These are phyloP conservation scores for Tylopilus intermedius DNA, from an alignment of 768 basidiomycete genomes.

Conservation along the genomic window DNA sequence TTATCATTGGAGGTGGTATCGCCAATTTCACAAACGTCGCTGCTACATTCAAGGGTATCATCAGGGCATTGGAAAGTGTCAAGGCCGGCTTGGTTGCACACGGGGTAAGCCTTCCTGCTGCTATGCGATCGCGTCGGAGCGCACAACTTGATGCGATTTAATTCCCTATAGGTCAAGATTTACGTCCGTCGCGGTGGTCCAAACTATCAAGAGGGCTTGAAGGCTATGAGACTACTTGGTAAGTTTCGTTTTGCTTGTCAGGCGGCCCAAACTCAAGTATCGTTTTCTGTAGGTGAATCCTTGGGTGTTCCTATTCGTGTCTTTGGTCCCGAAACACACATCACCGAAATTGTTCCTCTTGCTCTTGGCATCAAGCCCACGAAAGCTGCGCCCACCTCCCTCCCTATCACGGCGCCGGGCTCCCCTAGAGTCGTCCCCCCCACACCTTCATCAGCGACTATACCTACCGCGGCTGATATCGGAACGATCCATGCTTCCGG, in stretches of 20 bases:
- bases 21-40: conserved; percentile 99
- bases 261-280: not conserved
- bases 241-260: conserved; percentile 4
- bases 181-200: conserved; percentile 98
- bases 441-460: conserved; percentile 30
- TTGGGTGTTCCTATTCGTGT: conserved; percentile 96
- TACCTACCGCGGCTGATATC: conserved; percentile 43
- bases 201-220: conserved; percentile 98
- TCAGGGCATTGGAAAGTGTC: conserved; percentile 91
- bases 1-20: conserved; percentile 99
- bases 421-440: conserved; percentile 30
- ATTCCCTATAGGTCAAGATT: conserved; percentile 75
- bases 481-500: conserved; percentile 76
- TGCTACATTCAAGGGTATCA: conserved; percentile 99
- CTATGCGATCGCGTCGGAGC: not conserved
- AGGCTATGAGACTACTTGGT: conserved; percentile 94
- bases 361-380: conserved; percentile 71
- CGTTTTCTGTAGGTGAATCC: conserved; percentile 55
- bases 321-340: conserved; percentile 97
- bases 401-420: conserved; percentile 46
- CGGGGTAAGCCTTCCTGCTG: conserved; percentile 12
- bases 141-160: not conserved
- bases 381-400: conserved; percentile 29
- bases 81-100: conserved; percentile 71
- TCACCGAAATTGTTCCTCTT: conserved; percentile 97